These are phyloP conservation scores for Candida sanyiensis DNA, from an alignment of 805 yeast genomes.

Conservation along the genomic window DNA sequence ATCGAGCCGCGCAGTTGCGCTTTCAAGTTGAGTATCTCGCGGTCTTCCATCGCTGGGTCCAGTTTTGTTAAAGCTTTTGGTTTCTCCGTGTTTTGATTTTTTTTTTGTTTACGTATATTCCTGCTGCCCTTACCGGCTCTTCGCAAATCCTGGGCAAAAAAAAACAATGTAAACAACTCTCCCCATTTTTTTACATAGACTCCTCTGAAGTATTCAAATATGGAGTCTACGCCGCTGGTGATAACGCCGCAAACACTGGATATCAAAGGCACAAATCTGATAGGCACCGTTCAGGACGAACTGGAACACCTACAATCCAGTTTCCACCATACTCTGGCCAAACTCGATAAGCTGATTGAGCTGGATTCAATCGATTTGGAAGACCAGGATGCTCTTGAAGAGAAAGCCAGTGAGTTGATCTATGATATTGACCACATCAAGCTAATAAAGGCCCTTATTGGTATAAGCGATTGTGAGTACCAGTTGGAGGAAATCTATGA, in stretches of 20 bases:
- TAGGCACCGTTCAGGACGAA: slow-evolving; percentile 8
- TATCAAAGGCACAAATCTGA: not conserved
- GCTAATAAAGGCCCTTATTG: not conserved
- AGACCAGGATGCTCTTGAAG: slow-evolving; percentile 6
- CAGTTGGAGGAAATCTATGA: slow-evolving; percentile 11
- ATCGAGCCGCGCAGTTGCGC: slow-evolving; percentile 36
- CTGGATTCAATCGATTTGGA: slow-evolving; percentile 16
- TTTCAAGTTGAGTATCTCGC: slow-evolving; percentile 17
- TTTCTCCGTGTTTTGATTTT: too few species aligned
- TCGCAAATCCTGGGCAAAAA: not conserved
- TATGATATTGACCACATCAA: slow-evolving; percentile 1
- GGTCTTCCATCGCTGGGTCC: not conserved
- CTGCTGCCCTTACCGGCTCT: not conserved
- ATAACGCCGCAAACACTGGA: slow-evolving; percentile 6
- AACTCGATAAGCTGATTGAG: slow-evolving; percentile 16
- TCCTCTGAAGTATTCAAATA: not conserved
- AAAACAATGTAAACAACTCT: not conserved
- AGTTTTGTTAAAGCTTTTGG: too few species aligned
- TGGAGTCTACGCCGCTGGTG: not conserved
- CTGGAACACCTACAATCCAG: slow-evolving; percentile 11
- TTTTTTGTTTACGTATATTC: too few species aligned
- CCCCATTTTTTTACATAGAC: too few species aligned
- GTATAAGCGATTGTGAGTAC: slow-evolving; percentile 14
- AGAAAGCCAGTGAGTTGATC: slow-evolving; percentile 3
- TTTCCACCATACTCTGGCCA: slow-evolving; percentile 7